Conservation (phyloP, 1,139 yeast species). For the Kazachstania sp. region DNA sequence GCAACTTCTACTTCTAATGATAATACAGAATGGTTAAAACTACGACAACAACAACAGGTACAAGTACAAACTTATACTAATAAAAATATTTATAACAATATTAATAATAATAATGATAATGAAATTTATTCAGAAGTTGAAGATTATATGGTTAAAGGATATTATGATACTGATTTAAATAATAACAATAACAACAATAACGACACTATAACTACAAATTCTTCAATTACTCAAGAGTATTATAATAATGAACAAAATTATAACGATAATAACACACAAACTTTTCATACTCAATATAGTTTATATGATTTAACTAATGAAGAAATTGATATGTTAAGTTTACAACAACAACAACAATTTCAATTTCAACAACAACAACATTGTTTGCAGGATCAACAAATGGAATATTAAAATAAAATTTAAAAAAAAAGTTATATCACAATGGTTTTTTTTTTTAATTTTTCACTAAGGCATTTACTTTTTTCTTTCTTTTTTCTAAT, state of each 20-base stretch:
- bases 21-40: background rate
- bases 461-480: background rate
- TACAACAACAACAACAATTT: constrained; percentile 43
- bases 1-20: background rate
- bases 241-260: constrained; percentile 57
- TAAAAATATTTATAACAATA: constrained; percentile 4
- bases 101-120: background rate
- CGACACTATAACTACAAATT: no score
- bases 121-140: constrained; percentile 22
- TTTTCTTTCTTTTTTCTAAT: background rate
- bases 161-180: background rate
- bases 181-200: constrained; percentile 42
- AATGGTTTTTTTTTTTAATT: no score
- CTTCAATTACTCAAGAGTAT: constrained; percentile 36
- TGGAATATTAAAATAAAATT: constrained; percentile 53
- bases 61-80: background rate
- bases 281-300: constrained; percentile 41
- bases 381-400: constrained; percentile 94
- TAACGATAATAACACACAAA: constrained; percentile 56
- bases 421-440: no score
- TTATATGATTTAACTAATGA: constrained; percentile 5
- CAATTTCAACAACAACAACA: constrained; percentile 30
- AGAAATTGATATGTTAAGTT: constrained; percentile 47
- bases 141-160: constrained; percentile 16
- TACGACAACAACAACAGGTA: background rate